Conservation (phyloP, 371 early-diverging fungal species). For the Funneliformis caledonium region DNA sequence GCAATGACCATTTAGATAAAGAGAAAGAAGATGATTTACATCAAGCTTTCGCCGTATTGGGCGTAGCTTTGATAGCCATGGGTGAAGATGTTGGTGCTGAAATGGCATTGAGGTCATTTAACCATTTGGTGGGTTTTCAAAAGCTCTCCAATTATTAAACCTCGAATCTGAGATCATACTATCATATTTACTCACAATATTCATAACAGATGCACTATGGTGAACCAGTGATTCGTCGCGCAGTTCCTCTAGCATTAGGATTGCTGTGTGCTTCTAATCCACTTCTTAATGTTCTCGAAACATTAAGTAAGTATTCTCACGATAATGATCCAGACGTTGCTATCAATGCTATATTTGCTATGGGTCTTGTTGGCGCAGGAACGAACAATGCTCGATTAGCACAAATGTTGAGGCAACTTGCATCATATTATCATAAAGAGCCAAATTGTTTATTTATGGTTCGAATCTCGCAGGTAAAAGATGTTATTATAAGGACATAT, state of each 20-base stretch:
- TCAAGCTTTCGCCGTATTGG: constrained; percentile 96
- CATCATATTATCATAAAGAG: constrained; percentile 97
- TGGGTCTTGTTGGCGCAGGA: constrained; percentile 99
- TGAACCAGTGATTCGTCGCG: constrained; percentile 88
- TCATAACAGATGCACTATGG: constrained; percentile 93
- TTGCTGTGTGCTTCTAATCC: constrained; percentile 97
- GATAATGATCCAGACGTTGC: constrained; percentile 96
- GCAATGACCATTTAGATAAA: constrained; percentile 91
- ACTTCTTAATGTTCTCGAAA: constrained; percentile 88
- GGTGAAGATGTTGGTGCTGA: constrained; percentile 96
- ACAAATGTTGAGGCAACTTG: constrained; percentile 96
- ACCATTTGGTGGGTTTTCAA: constrained; percentile 75
- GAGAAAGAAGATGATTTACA: constrained; percentile 82
- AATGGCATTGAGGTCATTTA: constrained; percentile 94
- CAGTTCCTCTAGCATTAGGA: constrained; percentile 95
- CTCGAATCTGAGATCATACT: neutral
- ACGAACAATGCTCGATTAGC: constrained; percentile 99
- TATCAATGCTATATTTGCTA: constrained; percentile 95
- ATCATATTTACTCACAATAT: neutral
- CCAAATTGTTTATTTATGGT: constrained; percentile 91
- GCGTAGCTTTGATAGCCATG: constrained; percentile 94
- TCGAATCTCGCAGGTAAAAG: constrained; percentile 88
- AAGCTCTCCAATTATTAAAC: neutral
- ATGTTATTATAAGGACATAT: constrained; percentile 13
- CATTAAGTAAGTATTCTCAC: constrained; percentile 96